phyloP scores from a whole-genome alignment of 768 basidiomycete genomes.

The Suillus brevipes region DNA sequence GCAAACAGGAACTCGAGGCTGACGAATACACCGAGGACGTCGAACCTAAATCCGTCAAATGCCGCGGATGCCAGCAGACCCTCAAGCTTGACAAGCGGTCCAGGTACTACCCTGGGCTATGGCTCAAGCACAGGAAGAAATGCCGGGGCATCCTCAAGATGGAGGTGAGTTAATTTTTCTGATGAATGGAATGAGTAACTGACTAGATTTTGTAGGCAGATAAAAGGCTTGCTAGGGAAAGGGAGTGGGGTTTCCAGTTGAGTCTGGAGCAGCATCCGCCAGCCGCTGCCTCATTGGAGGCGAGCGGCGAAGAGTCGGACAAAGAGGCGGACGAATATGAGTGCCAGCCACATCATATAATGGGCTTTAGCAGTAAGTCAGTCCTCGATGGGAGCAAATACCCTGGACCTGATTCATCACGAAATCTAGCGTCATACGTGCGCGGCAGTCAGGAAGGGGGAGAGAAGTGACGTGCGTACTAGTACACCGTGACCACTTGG shows the following conservation, averaged over 20 bases:
- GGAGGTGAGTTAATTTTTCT: constrained; percentile 23
- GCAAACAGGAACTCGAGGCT: constrained; percentile 27
- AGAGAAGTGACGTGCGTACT: constrained; percentile 20
- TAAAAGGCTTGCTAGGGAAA: too few species aligned
- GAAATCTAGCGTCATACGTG: constrained; percentile 19
- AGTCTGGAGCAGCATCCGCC: too few species aligned
- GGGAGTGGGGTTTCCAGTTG: too few species aligned
- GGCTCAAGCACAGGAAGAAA: constrained; percentile 34
- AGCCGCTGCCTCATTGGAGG: background rate
- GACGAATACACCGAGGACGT: constrained; percentile 29
- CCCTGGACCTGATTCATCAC: constrained; percentile 5
- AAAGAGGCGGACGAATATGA: background rate
- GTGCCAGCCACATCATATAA: background rate
- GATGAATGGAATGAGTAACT: constrained; percentile 9
- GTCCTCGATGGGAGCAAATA: constrained; percentile 12
- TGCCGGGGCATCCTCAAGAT: constrained; percentile 26
- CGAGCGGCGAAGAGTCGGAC: constrained; percentile 8
- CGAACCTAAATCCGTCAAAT: constrained; percentile 29
- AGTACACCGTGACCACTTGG: too few species aligned
- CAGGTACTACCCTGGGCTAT: constrained; percentile 36
- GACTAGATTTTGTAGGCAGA: constrained; percentile 12
- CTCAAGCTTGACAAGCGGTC: constrained; percentile 37
- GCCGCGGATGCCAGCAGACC: constrained; percentile 27
- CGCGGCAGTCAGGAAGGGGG: constrained; percentile 3
- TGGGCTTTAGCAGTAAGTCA: constrained; percentile 27